Percentiles rank a stretch among this genome's conserved stretches.
These are phyloP conservation scores for Lachnellula cervina DNA, from an alignment of 2,329 filamentous ascomycete genomes.

Conservation along the genomic window DNA sequence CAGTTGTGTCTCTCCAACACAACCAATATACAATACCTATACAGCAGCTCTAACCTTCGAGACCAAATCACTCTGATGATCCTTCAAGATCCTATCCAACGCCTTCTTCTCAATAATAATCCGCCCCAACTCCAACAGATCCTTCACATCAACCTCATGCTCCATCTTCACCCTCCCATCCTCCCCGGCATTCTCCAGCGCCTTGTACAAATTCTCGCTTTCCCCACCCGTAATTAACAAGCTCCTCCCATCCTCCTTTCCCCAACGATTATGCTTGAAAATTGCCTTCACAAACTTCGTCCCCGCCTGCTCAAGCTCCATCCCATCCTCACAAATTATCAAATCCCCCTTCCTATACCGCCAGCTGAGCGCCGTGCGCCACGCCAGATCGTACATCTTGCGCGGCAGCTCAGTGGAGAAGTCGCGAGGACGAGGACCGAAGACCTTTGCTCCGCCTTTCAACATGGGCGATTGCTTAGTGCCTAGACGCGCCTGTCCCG, in stretches of 20 bases:
- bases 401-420: conserved; percentile 77
- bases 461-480: conserved; percentile 76
- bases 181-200: conserved; percentile 57
- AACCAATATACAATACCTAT: conserved; percentile 13
- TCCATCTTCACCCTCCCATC: conserved; percentile 66
- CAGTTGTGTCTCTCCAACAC: not conserved
- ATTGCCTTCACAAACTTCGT: conserved; percentile 62
- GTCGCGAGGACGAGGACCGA: conserved; percentile 88
- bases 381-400: conserved; percentile 94
- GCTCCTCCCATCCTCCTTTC: conserved; percentile 61
- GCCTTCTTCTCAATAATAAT: conserved; percentile 82
- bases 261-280: conserved; percentile 66
- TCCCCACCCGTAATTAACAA: conserved; percentile 65
- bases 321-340: conserved; percentile 73
- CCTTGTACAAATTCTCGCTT: conserved; percentile 59
- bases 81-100: conserved; percentile 66
- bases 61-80: conserved; percentile 64
- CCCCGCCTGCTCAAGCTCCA: conserved; percentile 53
- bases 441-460: conserved; percentile 78
- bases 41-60: conserved; percentile 20
- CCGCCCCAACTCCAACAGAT: conserved; percentile 78
- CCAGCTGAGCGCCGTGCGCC: conserved; percentile 90
- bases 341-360: conserved; percentile 84
- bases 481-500: conserved; percentile 73
- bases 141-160: conserved; percentile 91